Base-by-base conservation (phyloP, 805 yeast species). In the Saccharomycopsis guyanensis region DNA sequence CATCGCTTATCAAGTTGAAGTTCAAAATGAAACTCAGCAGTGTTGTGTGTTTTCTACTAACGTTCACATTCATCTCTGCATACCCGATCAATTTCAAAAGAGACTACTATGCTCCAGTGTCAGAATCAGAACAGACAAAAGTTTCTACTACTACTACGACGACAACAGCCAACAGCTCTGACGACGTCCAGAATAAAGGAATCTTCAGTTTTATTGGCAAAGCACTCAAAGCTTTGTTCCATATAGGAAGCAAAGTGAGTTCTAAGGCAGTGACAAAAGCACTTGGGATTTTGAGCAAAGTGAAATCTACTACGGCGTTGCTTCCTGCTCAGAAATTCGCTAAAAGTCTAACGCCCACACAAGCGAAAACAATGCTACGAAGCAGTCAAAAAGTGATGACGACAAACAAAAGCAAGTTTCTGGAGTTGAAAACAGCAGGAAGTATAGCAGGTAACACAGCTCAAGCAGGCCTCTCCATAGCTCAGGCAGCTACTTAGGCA, bases 191-290 rank as follows among this genome's bases (percentile, higher is more conserved):
- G 16, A 19, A 46, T 22, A 46, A 46, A 24, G 50, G 50, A 18
- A 27, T 46, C 7, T 42, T 46, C 33, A 27, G 42, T n/a, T 18
- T 16, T 15, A 42, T 46, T 19, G 47, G 50, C 16, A 46, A 42
- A 20, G 7, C 33, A 23, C 31, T 46, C 47, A 38, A 29, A 8
- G 31, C 32, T 13, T 8, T 37, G 3, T 46, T 46, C 39, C 38
- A 46, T 29, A 46, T 46, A 13, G 49, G 49, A 13, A 40, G 24
- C 4, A 38, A 33, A 3, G 38, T 39, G 1, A 18, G 45, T 12
- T n/a, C 33, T 1, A 42, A 42, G 32, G 46, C 47, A 10, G 12
- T 42, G 13, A 42, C 38, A 20, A 42, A 41, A 23, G 46, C 50
- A 13, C 7, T 42, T 7, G 34, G 39, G 15, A 38, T 42, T 3